Conservation (phyloP, 495 filamentous ascomycete species). For the Talaromyces borbonicus region DNA sequence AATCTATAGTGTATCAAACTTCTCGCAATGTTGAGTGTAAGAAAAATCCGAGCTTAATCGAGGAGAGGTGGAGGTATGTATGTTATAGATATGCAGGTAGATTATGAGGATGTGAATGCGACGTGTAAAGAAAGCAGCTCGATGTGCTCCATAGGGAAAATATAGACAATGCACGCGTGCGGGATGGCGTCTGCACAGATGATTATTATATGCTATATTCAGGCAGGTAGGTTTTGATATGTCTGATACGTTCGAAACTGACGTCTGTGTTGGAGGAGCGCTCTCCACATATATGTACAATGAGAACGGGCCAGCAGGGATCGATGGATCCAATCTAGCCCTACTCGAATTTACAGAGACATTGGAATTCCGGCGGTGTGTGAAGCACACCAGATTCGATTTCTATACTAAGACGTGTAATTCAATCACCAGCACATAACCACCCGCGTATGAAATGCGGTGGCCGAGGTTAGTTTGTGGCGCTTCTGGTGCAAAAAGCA, state of each 20-base stretch:
- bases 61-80: background rate
- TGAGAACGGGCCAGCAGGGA: background rate
- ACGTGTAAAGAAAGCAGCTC: background rate
- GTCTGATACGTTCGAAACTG: slow-evolving; percentile 1
- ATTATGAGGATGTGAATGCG: slow-evolving; percentile 6
- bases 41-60: background rate
- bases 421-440: too few species aligned
- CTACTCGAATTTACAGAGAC: background rate
- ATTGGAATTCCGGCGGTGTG: slow-evolving; percentile 4
- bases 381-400: slow-evolving; percentile 2
- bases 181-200: background rate
- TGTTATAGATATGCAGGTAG: slow-evolving; percentile 6
- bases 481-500: too few species aligned
- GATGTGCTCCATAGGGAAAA: background rate
- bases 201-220: background rate
- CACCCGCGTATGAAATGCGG: too few species aligned
- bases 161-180: background rate
- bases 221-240: background rate
- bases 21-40: too few species aligned
- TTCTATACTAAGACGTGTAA: background rate
- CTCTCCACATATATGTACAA: slow-evolving; percentile 1
- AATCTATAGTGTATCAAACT: too few species aligned
- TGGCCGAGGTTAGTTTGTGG: too few species aligned
- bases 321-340: background rate
- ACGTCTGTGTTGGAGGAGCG: background rate